Percentiles rank a stretch among this genome's conserved stretches.
phyloP scores from a whole-genome alignment of 1,139 yeast species.

The Saccharomyces hybrid region DNA sequence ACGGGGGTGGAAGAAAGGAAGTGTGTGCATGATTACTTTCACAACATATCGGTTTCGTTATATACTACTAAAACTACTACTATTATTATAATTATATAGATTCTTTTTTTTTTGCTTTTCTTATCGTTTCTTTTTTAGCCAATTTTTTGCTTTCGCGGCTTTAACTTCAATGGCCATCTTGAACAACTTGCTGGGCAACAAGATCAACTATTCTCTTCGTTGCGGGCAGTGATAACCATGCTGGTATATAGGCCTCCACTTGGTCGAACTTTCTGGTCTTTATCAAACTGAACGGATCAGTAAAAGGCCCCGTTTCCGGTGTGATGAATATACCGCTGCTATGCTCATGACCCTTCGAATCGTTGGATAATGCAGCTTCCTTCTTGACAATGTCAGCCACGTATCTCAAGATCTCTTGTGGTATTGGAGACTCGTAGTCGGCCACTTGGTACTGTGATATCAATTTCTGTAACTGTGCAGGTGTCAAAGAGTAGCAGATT shows the following conservation, averaged over 20 bases:
- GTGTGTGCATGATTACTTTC: background rate
- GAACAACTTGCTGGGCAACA: conserved; percentile 74
- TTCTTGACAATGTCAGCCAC: conserved; percentile 79
- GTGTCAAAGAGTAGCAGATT: conserved; percentile 91
- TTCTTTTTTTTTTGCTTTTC: background rate
- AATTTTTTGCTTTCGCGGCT: background rate
- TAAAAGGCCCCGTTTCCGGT: conserved; percentile 64
- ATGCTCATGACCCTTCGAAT: conserved; percentile 33
- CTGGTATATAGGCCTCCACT: conserved; percentile 95
- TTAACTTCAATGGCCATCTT: conserved; percentile 17
- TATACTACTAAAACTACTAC: background rate
- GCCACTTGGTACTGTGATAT: conserved; percentile 86
- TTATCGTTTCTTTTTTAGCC: background rate
- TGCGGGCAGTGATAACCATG: conserved; percentile 83
- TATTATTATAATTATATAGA: background rate
- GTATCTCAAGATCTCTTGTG: conserved; percentile 71
- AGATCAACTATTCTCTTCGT: conserved; percentile 84
- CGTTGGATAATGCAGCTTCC: conserved; percentile 37
- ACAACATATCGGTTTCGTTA: background rate
- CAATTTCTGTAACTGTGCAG: conserved; percentile 88
- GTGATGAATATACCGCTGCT: conserved; percentile 53
- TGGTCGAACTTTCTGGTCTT: conserved; percentile 79
- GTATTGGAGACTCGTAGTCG: conserved; percentile 94
- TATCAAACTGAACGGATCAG: conserved; percentile 81
- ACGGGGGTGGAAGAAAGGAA: too few relatives aligned